These are phyloP conservation scores for Xylariaceae sp. DNA, from an alignment of 2,329 filamentous ascomycete species.

Conservation along the genomic window DNA sequence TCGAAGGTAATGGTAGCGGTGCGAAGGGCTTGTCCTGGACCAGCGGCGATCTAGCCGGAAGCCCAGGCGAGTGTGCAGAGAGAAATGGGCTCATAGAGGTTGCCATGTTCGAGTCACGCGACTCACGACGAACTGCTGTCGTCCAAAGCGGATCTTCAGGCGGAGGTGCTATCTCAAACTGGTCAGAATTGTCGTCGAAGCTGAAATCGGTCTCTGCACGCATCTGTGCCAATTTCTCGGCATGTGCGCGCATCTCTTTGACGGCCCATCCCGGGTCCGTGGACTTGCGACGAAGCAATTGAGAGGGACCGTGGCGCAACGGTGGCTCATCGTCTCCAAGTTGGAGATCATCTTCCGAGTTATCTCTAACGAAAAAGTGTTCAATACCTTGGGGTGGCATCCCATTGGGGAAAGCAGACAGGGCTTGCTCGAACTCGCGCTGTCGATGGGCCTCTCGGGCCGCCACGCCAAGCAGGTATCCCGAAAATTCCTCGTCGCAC, in stretches of 20 bases:
- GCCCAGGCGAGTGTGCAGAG: slow-evolving; percentile 34
- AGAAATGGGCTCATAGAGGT: slow-evolving; percentile 35
- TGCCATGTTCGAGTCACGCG: slow-evolving; percentile 36
- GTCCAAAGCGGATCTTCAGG: slow-evolving; percentile 43
- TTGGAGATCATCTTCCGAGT: slow-evolving; percentile 62
- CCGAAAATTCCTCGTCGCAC: slow-evolving; percentile 77
- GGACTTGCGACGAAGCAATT: slow-evolving; percentile 60
- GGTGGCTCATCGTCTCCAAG: slow-evolving; percentile 49
- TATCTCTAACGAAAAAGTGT: slow-evolving; percentile 73
- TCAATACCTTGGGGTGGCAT: slow-evolving; percentile 73
- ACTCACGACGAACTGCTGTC: slow-evolving; percentile 35
- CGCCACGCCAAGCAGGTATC: slow-evolving; percentile 80
- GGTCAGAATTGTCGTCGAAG: slow-evolving; percentile 40
- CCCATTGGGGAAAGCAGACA: slow-evolving; percentile 77
- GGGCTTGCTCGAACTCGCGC: slow-evolving; percentile 73
- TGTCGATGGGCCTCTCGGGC: slow-evolving; percentile 81
- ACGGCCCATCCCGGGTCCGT: slow-evolving; percentile 76
- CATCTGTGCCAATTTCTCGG: slow-evolving; percentile 66
- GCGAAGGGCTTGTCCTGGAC: slow-evolving; percentile 31
- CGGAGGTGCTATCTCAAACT: slow-evolving; percentile 38
- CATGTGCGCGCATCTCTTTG: slow-evolving; percentile 80
- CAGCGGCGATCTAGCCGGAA: slow-evolving; percentile 32
- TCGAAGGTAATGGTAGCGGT: slow-evolving; percentile 41
- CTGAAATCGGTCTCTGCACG: slow-evolving; percentile 47
- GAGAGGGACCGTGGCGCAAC: slow-evolving; percentile 46